Base-by-base conservation (phyloP, 2,329 filamentous ascomycete species). In the Cryphonectria parasitica region DNA sequence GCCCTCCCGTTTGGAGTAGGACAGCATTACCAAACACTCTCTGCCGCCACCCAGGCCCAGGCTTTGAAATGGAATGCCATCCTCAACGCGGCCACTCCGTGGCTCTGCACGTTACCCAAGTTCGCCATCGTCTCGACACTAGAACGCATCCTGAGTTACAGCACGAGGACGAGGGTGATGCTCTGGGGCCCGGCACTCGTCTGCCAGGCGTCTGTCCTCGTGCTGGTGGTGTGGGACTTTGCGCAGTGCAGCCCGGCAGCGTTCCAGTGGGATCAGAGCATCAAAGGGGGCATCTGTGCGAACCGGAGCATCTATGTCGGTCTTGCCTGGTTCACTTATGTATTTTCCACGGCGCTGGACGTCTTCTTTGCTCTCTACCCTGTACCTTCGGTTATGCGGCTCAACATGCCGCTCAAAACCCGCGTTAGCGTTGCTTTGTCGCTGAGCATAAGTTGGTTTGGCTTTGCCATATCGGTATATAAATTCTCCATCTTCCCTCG, bases 21-120 rank as follows among this genome's bases (percentile, higher is more conserved):
- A n/a, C 72, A 69, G 34, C 77, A 77, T 64, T 70, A 71, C 11
- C 70, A 36, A 34, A 72, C 69, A 0, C 60, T 79, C 1, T 61
- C 75, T 34, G 64, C 71, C 1, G 58, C 54, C 36, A 8, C 17
- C 34, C 64, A 63, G 41, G 34, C 66, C 22, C n/a, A 71, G 25
- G 76, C 78, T 2, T 73, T 78, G 10, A 76, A 76, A 66, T 80
- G 75, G 72, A 79, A 79, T 66, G 75, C 74, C 43, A 76, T 80
- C 54, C 77, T 77, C 67, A 78, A 75, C 49, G 71, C 76, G 1
- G 70, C 79, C 25, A 69, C 78, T 19, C 76, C 79, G 68, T 80
- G 78, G 78, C 75, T 75, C 64, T 80, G 79, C 69, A 79, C 78
- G 15, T 69, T 80, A 49, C 78, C 78, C 2, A 80, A 79, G 54